These are phyloP conservation scores for Epichloe gansuensis DNA, from an alignment of 2,329 filamentous ascomycete genomes.

Conservation along the genomic window DNA sequence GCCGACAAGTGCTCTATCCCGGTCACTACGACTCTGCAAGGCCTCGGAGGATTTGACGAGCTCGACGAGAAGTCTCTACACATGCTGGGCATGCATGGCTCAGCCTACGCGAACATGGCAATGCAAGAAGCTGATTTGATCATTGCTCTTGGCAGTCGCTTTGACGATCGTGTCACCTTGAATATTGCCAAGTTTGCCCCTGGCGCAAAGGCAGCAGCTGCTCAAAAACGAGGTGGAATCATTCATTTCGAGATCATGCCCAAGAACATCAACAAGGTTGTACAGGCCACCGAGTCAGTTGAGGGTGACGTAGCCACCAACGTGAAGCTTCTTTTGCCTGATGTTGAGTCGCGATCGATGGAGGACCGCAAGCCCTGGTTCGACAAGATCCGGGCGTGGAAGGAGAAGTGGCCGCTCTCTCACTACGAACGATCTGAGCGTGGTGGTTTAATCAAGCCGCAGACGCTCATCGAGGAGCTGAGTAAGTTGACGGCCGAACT, in stretches of 20 bases:
- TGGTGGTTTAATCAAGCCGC: conserved; percentile 80
- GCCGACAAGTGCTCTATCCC: conserved; percentile 83
- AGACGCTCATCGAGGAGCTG: conserved; percentile 82
- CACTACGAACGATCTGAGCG: conserved; percentile 69
- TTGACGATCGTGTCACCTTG: conserved; percentile 88
- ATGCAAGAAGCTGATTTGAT: conserved; percentile 97
- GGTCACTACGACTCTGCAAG: conserved; percentile 91
- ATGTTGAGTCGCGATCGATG: conserved; percentile 50
- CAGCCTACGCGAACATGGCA: conserved; percentile 93
- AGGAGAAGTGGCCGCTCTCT: conserved; percentile 74
- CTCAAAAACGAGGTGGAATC: conserved; percentile 81
- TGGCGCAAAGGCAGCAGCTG: conserved; percentile 70
- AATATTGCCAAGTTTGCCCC: conserved; percentile 81
- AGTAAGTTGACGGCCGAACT: conserved; percentile 69
- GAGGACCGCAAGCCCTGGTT: conserved; percentile 75
- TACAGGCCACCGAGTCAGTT: conserved; percentile 89
- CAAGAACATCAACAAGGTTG: conserved; percentile 99
- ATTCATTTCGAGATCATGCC: conserved; percentile 98
- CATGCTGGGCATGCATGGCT: conserved; percentile 98
- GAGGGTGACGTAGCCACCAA: conserved; percentile 85
- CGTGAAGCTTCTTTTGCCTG: conserved; percentile 61
- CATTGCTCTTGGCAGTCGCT: conserved; percentile 83
- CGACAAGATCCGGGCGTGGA: conserved; percentile 79
- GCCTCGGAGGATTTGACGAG: conserved; percentile 85
- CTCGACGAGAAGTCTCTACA: conserved; percentile 87